phyloP scores from a whole-genome alignment of 2,329 filamentous ascomycete genomes.

The Knufia fluminis region DNA sequence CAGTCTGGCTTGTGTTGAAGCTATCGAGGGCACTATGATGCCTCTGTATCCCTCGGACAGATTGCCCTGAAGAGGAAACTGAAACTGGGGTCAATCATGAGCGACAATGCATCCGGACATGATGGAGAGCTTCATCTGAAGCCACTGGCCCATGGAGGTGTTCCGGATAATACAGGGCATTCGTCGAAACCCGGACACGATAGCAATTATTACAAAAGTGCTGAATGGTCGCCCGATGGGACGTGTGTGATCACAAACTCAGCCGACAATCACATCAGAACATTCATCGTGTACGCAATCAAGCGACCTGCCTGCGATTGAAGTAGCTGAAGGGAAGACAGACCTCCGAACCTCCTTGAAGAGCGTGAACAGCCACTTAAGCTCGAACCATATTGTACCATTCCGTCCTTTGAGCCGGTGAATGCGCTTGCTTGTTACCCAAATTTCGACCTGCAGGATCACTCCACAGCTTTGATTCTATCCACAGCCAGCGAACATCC shows the following conservation, averaged over 20 bases:
- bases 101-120: background rate
- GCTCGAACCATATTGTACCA: conserved; percentile 39
- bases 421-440: conserved; percentile 49
- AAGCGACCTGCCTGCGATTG: background rate
- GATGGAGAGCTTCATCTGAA: no score
- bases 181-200: no score
- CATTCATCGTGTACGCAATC: conserved; percentile 42
- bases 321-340: conserved; percentile 16
- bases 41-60: no score
- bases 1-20: no score
- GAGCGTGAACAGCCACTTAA: conserved; percentile 26
- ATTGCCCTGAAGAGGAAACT: no score
- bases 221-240: conserved; percentile 47
- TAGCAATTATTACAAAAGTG: conserved; percentile 37
- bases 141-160: no score
- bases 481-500: conserved; percentile 46
- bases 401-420: conserved; percentile 40
- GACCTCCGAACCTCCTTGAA: conserved; percentile 42
- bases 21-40: no score
- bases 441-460: conserved; percentile 43
- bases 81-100: background rate
- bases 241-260: conserved; percentile 48
- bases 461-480: conserved; percentile 42
- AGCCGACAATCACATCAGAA: conserved; percentile 42
- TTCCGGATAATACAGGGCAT: no score